Evolutionary conservation across 2,329 filamentous ascomycete genomes (phyloP).

Genomic region (Metarhizium robertsii): DNA sequence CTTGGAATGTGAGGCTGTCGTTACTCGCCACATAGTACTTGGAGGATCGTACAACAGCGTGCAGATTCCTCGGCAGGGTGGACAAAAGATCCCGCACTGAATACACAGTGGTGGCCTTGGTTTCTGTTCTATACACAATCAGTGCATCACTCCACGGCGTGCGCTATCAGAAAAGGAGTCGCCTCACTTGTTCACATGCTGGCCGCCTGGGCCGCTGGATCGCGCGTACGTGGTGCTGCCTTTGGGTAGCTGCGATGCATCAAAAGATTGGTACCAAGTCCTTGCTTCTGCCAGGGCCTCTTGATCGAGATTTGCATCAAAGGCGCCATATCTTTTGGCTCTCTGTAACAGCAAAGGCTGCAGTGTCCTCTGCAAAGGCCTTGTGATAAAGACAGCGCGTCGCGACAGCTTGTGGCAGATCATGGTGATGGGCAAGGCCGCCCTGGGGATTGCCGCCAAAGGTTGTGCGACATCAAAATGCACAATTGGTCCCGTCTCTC

Average conservation of each 20-base stretch:
- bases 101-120: slow-evolving; percentile 48
- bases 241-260: slow-evolving; percentile 33
- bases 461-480: no score
- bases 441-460: no score
- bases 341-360: slow-evolving; percentile 7
- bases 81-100: slow-evolving; percentile 35
- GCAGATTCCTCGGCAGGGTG: slow-evolving; percentile 37
- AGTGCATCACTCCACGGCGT: slow-evolving; percentile 12
- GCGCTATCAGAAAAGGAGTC: neutral
- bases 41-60: slow-evolving; percentile 36
- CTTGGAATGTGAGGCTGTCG: slow-evolving; percentile 45
- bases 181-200: slow-evolving; percentile 53
- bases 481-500: neutral
- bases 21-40: slow-evolving; percentile 43
- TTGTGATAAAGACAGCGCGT: neutral
- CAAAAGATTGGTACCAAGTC: slow-evolving; percentile 39
- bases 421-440: neutral
- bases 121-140: slow-evolving; percentile 43
- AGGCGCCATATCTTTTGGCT: slow-evolving; percentile 34
- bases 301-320: slow-evolving; percentile 39
- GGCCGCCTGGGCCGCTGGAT: slow-evolving; percentile 52
- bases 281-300: slow-evolving; percentile 42
- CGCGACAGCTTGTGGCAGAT: neutral
- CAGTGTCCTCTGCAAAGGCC: neutral
- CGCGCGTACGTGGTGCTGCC: slow-evolving; percentile 45